Evolutionary conservation across 164 flowering plant genomes (phyloP).

Genomic region (Aristolochia fimbriata): DNA sequence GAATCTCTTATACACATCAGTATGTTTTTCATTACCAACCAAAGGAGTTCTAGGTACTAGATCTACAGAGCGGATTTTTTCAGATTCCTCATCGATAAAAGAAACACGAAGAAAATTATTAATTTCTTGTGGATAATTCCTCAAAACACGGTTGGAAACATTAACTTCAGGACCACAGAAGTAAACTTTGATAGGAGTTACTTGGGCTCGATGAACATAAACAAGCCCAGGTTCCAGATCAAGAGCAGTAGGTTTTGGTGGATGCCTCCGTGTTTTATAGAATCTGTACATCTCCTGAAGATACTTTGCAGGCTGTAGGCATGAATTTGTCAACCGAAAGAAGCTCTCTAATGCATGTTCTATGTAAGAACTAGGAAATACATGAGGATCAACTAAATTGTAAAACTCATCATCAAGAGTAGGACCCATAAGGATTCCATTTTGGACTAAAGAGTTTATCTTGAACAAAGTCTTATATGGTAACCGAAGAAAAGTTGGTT

Average conservation of each 20-base stretch:
- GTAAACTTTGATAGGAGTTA: conserved; percentile 70
- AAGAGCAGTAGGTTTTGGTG: conserved; percentile 26
- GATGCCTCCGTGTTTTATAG: conserved; percentile 12
- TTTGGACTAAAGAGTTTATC: conserved; percentile 59
- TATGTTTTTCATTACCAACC: conserved; percentile 16
- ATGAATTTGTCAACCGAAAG: conserved; percentile 48
- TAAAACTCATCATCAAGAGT: conserved; percentile 42
- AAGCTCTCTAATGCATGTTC: conserved; percentile 65
- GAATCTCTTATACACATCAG: conserved; percentile 50
- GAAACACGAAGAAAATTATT: conserved; percentile 76
- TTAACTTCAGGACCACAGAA: conserved; percentile 75
- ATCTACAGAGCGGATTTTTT: conserved; percentile 47
- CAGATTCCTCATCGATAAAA: conserved; percentile 73
- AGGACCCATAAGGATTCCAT: conserved; percentile 65
- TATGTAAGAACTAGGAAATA: conserved; percentile 19
- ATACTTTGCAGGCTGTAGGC: conserved; percentile 76
- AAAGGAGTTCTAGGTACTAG: conserved; percentile 31
- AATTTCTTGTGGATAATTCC: conserved; percentile 32
- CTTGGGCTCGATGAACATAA: conserved; percentile 57
- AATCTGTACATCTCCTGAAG: conserved; percentile 39
- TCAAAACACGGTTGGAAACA: conserved; percentile 69
- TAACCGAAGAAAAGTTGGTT: conserved; percentile 28
- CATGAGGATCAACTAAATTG: conserved; percentile 44
- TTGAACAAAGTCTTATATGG: conserved; percentile 60
- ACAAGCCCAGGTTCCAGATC: conserved; percentile 62